Conservation (phyloP, 2,329 filamentous ascomycete genomes). For the Beauveria rudraprayagi region DNA sequence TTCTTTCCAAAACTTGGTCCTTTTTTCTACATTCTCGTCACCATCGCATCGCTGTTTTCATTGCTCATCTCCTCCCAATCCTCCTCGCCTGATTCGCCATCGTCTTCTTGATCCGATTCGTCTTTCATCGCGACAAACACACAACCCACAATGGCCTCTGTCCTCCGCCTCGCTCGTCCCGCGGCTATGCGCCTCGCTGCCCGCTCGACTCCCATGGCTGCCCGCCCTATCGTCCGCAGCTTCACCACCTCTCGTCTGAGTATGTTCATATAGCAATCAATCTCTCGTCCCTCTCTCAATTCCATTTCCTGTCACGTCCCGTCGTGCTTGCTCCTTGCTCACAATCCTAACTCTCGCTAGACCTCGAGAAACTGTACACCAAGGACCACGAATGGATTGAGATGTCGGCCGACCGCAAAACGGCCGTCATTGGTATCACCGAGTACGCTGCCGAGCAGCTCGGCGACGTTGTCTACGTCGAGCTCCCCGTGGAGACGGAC, state of each 20-base stretch:
- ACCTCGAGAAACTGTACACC: conserved; percentile 74
- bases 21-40: neutral
- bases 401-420: conserved; percentile 71
- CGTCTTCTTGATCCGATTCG: conserved; percentile 4
- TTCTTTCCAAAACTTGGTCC: conserved; percentile 6
- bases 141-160: conserved; percentile 47
- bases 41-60: neutral
- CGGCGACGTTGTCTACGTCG: conserved; percentile 94
- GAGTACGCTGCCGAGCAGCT: conserved; percentile 86
- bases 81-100: neutral
- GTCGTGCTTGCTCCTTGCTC: neutral
- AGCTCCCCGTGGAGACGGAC: conserved; percentile 65
- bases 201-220: conserved; percentile 23
- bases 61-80: neutral
- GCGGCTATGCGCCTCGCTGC: conserved; percentile 31
- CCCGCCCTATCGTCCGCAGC: conserved; percentile 34
- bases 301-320: neutral
- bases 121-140: neutral
- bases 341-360: conserved; percentile 28
- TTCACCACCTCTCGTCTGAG: conserved; percentile 33
- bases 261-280: conserved; percentile 18
- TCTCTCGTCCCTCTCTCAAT: neutral
- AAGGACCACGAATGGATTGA: conserved; percentile 99
- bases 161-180: conserved; percentile 44
- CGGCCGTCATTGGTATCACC: conserved; percentile 77